phyloP scores from a whole-genome alignment of 495 filamentous ascomycete species.

The Daldinia grandis region DNA sequence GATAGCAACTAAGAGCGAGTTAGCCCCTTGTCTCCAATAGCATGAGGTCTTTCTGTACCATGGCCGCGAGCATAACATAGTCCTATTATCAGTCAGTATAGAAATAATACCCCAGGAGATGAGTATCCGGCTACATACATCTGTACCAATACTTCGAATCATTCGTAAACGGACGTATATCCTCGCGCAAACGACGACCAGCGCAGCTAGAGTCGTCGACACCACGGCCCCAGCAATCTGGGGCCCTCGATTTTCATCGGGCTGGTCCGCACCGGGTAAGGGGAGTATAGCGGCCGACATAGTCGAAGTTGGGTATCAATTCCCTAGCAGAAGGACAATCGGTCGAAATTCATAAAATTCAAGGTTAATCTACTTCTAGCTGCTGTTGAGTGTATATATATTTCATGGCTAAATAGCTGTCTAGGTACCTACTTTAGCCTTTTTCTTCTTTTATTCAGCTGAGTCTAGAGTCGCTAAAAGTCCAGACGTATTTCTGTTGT shows the following conservation, averaged over 20 bases:
- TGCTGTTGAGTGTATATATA: conserved; percentile 1
- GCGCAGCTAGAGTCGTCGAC: conserved; percentile 48
- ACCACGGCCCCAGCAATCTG: conserved; percentile 53
- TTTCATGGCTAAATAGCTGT: not conserved
- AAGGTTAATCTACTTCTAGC: not conserved
- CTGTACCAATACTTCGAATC: conserved; percentile 55
- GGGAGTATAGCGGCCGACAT: conserved; percentile 10
- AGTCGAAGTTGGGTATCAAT: not conserved
- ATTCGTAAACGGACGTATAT: conserved; percentile 58
- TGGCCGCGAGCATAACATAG: conserved; percentile 49
- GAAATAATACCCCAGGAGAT: not conserved
- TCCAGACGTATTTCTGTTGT: not conserved
- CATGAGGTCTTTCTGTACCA: conserved; percentile 40
- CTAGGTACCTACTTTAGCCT: not conserved
- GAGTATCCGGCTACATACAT: conserved; percentile 49
- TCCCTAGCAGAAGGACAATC: not conserved
- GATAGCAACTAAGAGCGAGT: conserved; percentile 32
- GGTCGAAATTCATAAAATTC: not conserved
- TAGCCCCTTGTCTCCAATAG: not conserved
- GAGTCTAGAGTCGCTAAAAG: not conserved
- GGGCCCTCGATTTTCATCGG: conserved; percentile 51
- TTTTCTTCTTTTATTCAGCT: not conserved
- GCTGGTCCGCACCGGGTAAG: conserved; percentile 21
- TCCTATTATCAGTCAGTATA: conserved; percentile 14
- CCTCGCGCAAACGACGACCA: conserved; percentile 42